A percentile compares a stretch with the other conserved stretches of the same genome.
phyloP scores from a whole-genome alignment of 1,284 basidiomycete genomes.

The Ceratobasidium sp. region DNA sequence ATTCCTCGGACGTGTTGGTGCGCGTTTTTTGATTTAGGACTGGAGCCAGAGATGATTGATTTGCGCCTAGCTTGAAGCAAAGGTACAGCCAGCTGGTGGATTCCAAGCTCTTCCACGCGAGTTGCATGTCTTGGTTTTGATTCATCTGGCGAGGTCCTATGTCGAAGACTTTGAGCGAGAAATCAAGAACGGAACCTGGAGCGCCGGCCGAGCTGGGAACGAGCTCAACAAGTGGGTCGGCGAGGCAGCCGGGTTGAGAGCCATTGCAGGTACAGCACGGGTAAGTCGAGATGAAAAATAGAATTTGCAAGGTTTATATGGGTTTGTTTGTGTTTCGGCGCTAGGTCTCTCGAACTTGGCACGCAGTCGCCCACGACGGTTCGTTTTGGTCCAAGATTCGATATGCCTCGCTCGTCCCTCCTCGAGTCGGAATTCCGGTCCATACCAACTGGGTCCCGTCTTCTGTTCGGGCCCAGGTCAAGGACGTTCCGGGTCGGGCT shows the following conservation, averaged over 20 bases:
- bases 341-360: slow-evolving; percentile 86
- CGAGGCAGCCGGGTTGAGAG: slow-evolving; percentile 45
- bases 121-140: slow-evolving; percentile 69
- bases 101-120: slow-evolving; percentile 71
- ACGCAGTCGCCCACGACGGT: slow-evolving; percentile 79
- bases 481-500: not conserved
- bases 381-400: slow-evolving; percentile 79
- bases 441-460: not conserved
- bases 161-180: slow-evolving; percentile 10
- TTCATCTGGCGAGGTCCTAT: slow-evolving; percentile 53
- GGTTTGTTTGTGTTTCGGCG: too few relatives aligned
- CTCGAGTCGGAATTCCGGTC: slow-evolving; percentile 38
- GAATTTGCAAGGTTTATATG: not conserved
- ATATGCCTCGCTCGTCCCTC: slow-evolving; percentile 52
- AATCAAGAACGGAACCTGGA: slow-evolving; percentile 32
- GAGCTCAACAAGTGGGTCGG: slow-evolving; percentile 45
- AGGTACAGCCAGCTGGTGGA: not conserved
- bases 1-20: not conserved
- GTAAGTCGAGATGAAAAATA: not conserved
- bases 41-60: too few relatives aligned
- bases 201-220: not conserved
- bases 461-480: not conserved
- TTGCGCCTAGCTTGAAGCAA: too few relatives aligned
- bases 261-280: not conserved
- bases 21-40: too few relatives aligned